These are phyloP conservation scores for Leptodontidium sp. DNA, from an alignment of 2,329 filamentous ascomycete genomes.

Conservation along the genomic window DNA sequence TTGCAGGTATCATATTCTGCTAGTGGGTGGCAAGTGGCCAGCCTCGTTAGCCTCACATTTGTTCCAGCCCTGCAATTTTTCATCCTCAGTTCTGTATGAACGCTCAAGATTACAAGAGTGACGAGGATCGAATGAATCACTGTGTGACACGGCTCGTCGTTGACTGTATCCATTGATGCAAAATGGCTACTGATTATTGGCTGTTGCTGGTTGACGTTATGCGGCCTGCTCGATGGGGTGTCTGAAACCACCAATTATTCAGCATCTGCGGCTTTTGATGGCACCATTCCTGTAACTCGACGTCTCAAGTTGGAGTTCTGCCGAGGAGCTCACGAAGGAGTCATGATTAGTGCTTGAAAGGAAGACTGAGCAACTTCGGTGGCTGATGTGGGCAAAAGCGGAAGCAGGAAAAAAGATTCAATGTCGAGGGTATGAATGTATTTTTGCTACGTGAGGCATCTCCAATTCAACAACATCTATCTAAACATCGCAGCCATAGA, in stretches of 20 bases:
- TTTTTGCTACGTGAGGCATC: background rate
- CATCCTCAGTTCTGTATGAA: background rate
- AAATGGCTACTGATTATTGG: conserved; percentile 14
- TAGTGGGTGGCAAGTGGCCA: too few relatives aligned
- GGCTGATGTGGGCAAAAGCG: background rate
- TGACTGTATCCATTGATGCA: conserved; percentile 13
- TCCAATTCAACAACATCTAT: background rate
- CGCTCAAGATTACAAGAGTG: background rate
- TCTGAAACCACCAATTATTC: background rate
- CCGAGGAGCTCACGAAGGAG: background rate
- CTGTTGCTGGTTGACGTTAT: conserved; percentile 17
- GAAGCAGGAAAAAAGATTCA: background rate
- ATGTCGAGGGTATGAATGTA: conserved; percentile 2
- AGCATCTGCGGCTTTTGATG: conserved; percentile 2
- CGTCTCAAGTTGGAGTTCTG: background rate
- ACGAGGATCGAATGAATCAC: background rate
- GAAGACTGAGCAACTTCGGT: conserved; percentile 4
- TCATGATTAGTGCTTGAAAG: conserved; percentile 1
- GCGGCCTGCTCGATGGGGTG: conserved; percentile 3
- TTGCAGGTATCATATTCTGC: conserved; percentile 8
- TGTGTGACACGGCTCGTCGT: background rate
- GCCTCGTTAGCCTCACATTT: too few relatives aligned
- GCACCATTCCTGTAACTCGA: background rate
- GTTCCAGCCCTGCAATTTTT: background rate
- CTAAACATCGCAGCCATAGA: background rate